A percentile compares a stretch with the other conserved stretches of the same genome.
These are phyloP conservation scores for Mucor indicus DNA, from an alignment of 371 early-diverging fungal genomes.

Conservation along the genomic window DNA sequence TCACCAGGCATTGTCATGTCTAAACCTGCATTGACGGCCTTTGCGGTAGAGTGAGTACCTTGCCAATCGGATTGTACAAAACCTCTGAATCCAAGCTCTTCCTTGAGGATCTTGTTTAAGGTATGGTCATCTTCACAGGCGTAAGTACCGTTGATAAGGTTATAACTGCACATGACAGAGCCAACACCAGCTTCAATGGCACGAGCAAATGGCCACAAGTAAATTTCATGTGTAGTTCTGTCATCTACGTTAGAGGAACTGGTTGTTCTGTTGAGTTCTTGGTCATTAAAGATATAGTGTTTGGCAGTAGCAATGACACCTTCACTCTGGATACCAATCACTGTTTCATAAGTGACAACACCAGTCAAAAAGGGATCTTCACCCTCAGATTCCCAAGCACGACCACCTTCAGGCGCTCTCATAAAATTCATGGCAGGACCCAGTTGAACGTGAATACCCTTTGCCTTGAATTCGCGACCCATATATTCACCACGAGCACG, in stretches of 20 bases:
- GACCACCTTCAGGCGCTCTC: conserved; percentile 48
- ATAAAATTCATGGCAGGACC: conserved; percentile 52
- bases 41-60: conserved; percentile 25
- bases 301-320: conserved; percentile 56
- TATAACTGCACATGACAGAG: conserved; percentile 61
- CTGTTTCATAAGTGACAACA: conserved; percentile 26
- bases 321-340: conserved; percentile 35
- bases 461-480: conserved; percentile 51
- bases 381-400: conserved; percentile 61
- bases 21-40: conserved; percentile 44
- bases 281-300: conserved; percentile 51
- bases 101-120: conserved; percentile 44
- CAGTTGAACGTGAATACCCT: conserved; percentile 49
- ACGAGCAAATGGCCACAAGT: conserved; percentile 53
- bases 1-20: conserved; percentile 64
- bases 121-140: conserved; percentile 50
- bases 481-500: conserved; percentile 42
- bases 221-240: conserved; percentile 57
- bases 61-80: conserved; percentile 41
- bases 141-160: conserved; percentile 42
- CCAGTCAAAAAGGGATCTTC: conserved; percentile 62
- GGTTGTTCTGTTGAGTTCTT: conserved; percentile 35
- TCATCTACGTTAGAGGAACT: conserved; percentile 38
- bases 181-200: conserved; percentile 53
- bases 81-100: conserved; percentile 47